A percentile compares a stretch with the other conserved stretches of the same genome.
These are phyloP conservation scores for Cocos nucifera DNA, from an alignment of 176 grass and related monocot genomes.

Conservation along the genomic window DNA sequence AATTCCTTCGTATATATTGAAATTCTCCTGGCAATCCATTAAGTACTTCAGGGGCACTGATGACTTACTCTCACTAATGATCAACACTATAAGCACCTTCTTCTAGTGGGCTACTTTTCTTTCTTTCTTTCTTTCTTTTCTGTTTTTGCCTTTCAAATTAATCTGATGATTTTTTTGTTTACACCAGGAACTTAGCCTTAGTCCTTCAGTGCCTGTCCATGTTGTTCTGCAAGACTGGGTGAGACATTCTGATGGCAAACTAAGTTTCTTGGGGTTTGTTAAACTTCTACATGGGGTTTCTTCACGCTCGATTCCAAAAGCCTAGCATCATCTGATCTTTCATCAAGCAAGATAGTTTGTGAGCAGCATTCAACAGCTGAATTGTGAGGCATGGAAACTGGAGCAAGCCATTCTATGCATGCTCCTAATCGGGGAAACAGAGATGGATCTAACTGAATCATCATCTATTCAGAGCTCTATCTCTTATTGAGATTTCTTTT, in stretches of 20 bases:
- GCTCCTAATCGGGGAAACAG: no score
- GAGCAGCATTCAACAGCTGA: conserved; percentile 18
- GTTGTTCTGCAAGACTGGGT: conserved; percentile 99
- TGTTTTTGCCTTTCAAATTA: neutral
- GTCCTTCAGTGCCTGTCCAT: conserved; percentile 86
- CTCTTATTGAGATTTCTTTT: conserved; percentile 8
- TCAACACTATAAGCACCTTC: no score
- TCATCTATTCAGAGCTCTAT: conserved; percentile 1
- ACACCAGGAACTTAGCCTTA: conserved; percentile 83
- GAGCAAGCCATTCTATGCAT: neutral
- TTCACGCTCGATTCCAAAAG: conserved; percentile 56
- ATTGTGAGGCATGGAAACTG: conserved; percentile 15
- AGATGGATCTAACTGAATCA: neutral
- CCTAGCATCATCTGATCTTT: conserved; percentile 22
- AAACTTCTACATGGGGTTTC: conserved; percentile 95
- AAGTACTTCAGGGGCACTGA: no score
- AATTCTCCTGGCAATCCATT: no score
- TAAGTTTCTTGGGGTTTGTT: conserved; percentile 96
- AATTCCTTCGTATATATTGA: no score
- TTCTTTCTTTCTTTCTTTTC: no score
- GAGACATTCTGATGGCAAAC: conserved; percentile 79
- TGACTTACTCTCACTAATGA: no score
- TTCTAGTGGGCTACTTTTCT: neutral
- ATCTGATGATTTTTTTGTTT: neutral
- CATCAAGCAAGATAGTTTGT: conserved; percentile 1